Evolutionary conservation across 768 basidiomycete species (phyloP), one percentile per base, ranked within the genome.

Genomic region (Tulasnella sp.): DNA sequence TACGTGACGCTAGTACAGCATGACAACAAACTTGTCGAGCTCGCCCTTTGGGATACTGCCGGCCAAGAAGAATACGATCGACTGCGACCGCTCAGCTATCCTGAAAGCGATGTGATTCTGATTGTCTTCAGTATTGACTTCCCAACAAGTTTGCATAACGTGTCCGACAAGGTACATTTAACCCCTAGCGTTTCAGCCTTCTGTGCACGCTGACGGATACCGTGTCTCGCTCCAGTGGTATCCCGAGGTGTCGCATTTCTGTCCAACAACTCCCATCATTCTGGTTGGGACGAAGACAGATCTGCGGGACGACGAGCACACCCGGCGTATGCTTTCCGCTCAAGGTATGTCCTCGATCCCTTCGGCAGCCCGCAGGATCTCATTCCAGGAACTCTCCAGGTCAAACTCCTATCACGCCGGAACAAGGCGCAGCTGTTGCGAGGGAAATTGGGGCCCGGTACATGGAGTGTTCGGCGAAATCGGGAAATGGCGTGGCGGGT

Each of bases 1-100:
- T 95, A 94, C 77, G 91, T 94, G 71, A 93, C 91, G 14, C 88
- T 91, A 75, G 90, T 95, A 41, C 83, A 87, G 65, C 93, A 90
- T 77, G 94, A 95, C 32, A 89, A 90, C 71, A 95, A 94, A 81
- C 83, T 91, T 22, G 88, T 99, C 74, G 94, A 97, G 78, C 86
- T 99, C 52, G 96, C 97, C n/a, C 84, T 99, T 19, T 99, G 96
- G 94, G 95, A 98, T 81, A 98, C 95, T 0, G 95, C 95, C 0
- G 95, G 95, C 34, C 95, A 97, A 80, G 95, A 98, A 81, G 95
- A 98, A 82, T 98, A 97, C 80, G 94, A 95, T 80, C 86, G 91
- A 75, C 85, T 95, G 71, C 85, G 92, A 75, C 91, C 92, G 22
- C 83, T 94, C 75, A 91, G 89, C 79, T 94, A 94, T 76, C 91